A percentile compares a stretch with the other conserved stretches of the same genome.
Evolutionary conservation across 2,329 filamentous ascomycete species (phyloP).

Genomic region (Hypomyces rosellus): DNA sequence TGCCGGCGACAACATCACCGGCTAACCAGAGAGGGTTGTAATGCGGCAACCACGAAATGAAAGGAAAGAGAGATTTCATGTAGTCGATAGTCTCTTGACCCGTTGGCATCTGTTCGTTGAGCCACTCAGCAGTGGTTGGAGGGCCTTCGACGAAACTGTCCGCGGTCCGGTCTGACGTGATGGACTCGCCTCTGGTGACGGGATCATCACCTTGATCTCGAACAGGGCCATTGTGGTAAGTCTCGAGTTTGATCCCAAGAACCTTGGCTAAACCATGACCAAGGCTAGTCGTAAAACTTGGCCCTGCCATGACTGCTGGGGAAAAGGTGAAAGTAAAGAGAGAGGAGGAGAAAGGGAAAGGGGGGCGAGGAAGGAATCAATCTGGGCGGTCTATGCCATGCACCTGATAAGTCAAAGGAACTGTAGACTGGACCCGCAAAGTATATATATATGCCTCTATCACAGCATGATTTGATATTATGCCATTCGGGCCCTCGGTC

Average conservation of each 20-base stretch:
- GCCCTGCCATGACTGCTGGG: slow-evolving; percentile 26
- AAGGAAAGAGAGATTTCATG: slow-evolving; percentile 71
- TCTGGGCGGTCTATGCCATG: not conserved
- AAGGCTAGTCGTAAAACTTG: slow-evolving; percentile 44
- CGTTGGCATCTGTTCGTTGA: slow-evolving; percentile 58
- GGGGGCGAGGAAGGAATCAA: not conserved
- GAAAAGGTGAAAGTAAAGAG: not conserved
- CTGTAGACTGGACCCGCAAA: not conserved
- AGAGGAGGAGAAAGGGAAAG: not conserved
- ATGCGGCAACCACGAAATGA: slow-evolving; percentile 76
- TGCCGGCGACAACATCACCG: slow-evolving; percentile 78
- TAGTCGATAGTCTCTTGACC: slow-evolving; percentile 53
- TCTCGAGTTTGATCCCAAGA: slow-evolving; percentile 75
- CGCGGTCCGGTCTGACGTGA: slow-evolving; percentile 64
- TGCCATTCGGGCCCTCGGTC: slow-evolving; percentile 3
- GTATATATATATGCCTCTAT: not conserved
- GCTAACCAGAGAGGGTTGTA: slow-evolving; percentile 88
- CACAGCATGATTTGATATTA: not conserved
- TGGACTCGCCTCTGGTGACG: slow-evolving; percentile 70
- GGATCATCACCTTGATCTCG: slow-evolving; percentile 37
- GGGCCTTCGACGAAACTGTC: slow-evolving; percentile 79
- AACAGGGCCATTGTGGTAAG: slow-evolving; percentile 33
- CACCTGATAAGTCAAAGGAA: not conserved
- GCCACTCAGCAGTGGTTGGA: slow-evolving; percentile 68
- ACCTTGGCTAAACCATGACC: slow-evolving; percentile 71